phyloP scores from a whole-genome alignment of 73 alveolate genomes.

The Paramecium tetraurelia region DNA sequence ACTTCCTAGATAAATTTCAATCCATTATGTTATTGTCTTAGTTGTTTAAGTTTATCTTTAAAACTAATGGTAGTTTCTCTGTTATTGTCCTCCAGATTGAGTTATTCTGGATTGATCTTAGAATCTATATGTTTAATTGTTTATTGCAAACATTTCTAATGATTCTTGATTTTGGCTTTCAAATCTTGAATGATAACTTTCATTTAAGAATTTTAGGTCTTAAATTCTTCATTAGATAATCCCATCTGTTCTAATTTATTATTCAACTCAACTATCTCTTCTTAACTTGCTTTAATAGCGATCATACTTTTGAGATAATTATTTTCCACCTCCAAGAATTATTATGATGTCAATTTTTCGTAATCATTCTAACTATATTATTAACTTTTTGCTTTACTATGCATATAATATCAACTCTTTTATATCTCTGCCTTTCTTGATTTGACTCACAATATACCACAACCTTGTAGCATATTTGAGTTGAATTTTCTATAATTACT shows the following conservation, averaged over 20 bases:
- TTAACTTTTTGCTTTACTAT: neutral
- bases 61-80: slow-evolving; percentile 32
- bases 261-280: neutral
- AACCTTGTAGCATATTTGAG: neutral
- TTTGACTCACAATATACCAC: neutral
- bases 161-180: neutral
- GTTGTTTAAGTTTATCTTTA: slow-evolving; percentile 22
- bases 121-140: neutral
- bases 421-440: neutral
- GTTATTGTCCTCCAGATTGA: neutral
- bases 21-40: neutral
- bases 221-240: neutral
- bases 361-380: slow-evolving; percentile 23
- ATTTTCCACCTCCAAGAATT: neutral
- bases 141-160: neutral
- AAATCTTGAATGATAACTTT: neutral
- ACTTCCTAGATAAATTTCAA: slow-evolving; percentile 3
- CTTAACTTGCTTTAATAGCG: neutral
- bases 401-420: slow-evolving; percentile 16
- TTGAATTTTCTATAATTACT: neutral
- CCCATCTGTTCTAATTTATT: neutral
- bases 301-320: neutral
- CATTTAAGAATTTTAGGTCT: neutral
- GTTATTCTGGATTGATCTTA: neutral
- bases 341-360: neutral